Evolutionary conservation across 805 yeast species (phyloP).

Genomic region (Komagataella pseudopastoris): DNA sequence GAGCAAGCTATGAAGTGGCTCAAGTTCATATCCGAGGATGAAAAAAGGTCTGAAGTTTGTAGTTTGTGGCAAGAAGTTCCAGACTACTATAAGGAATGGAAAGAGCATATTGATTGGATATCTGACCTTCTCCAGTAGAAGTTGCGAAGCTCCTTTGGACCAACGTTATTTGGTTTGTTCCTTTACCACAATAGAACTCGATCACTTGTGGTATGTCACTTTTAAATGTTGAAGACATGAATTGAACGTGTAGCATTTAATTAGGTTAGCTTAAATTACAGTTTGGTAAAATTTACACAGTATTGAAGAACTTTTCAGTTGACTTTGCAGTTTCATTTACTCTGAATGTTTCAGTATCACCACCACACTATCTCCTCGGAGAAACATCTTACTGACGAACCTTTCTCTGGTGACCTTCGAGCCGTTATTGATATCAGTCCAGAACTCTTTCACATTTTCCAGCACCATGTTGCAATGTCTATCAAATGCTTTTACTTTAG

Average conservation of each 20-base stretch:
- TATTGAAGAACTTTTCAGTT: background rate
- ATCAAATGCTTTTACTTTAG: constrained; percentile 87
- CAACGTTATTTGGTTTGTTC: too few relatives aligned
- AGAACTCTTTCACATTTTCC: constrained; percentile 79
- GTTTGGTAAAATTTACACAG: background rate
- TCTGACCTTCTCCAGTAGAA: background rate
- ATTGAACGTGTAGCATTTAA: too few relatives aligned
- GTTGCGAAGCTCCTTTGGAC: background rate
- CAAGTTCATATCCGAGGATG: background rate
- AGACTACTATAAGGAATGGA: background rate
- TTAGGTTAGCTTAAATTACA: background rate
- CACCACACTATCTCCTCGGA: constrained; percentile 93
- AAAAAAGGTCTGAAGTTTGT: background rate
- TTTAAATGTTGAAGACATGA: too few relatives aligned
- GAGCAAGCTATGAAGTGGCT: background rate
- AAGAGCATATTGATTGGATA: background rate
- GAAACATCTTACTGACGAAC: constrained; percentile 77
- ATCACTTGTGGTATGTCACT: too few relatives aligned
- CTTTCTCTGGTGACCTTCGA: constrained; percentile 44
- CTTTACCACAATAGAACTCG: too few relatives aligned
- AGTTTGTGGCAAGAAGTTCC: background rate
- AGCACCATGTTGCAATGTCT: constrained; percentile 90
- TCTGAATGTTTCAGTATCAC: constrained; percentile 34
- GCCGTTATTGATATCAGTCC: constrained; percentile 43
- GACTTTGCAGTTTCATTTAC: background rate